A percentile compares a stretch with the other conserved stretches of the same genome.
Evolutionary conservation across 2,329 filamentous ascomycete species (phyloP).

Genomic region (Fusarium odoratissimum): DNA sequence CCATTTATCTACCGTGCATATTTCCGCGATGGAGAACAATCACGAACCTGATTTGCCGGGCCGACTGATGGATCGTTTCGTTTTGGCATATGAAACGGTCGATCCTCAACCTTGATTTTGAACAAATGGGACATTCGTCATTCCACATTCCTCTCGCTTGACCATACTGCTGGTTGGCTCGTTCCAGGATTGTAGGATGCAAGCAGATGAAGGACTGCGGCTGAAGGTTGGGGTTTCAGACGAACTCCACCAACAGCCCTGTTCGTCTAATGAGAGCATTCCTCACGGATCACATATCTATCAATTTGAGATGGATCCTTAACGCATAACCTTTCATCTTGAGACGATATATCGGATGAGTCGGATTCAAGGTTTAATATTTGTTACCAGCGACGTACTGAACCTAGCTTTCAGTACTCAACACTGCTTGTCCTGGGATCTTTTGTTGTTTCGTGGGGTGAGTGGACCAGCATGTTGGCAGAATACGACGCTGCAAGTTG

Average conservation of each 20-base stretch:
- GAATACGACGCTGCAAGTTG: not conserved
- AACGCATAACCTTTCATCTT: not conserved
- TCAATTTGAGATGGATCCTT: not conserved
- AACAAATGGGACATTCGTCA: not conserved
- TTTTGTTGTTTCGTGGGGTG: not conserved
- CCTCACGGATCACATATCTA: not conserved
- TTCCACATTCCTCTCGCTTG: not conserved
- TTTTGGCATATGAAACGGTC: not conserved
- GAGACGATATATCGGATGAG: not conserved
- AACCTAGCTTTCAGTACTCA: not conserved
- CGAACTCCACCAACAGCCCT: not conserved
- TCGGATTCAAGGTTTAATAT: not conserved
- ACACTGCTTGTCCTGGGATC: not conserved
- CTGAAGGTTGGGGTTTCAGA: not conserved
- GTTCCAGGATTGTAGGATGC: not conserved
- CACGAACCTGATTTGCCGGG: not conserved
- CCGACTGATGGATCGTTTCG: not conserved
- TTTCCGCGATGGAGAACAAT: not conserved
- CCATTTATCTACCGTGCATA: not conserved
- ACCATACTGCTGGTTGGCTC: not conserved
- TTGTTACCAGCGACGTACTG: rapidly evolving
- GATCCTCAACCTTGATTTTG: not conserved
- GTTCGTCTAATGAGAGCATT: not conserved
- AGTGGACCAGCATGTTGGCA: not conserved
- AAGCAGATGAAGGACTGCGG: constrained; percentile 4